These are phyloP conservation scores for Xylaria scruposa DNA, from an alignment of 495 filamentous ascomycete genomes.

Conservation along the genomic window DNA sequence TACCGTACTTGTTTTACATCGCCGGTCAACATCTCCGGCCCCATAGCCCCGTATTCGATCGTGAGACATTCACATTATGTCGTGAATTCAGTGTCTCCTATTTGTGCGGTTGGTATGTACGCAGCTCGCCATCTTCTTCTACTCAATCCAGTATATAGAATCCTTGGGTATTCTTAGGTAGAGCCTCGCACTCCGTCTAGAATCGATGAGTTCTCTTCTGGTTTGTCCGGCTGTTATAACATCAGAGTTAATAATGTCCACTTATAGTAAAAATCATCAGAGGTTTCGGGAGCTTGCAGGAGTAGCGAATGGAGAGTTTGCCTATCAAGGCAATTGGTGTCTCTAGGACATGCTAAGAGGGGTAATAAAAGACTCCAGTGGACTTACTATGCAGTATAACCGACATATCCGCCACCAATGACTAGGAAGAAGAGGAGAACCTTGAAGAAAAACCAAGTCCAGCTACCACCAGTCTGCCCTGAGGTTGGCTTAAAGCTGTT, in stretches of 20 bases:
- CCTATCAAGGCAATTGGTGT: too few relatives aligned
- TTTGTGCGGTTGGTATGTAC: conserved; percentile 25
- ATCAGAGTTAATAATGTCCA: too few relatives aligned
- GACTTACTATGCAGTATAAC: conserved; percentile 72
- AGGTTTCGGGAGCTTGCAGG: too few relatives aligned
- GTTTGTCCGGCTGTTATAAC: conserved; percentile 53
- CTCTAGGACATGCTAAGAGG: too few relatives aligned
- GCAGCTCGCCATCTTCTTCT: conserved; percentile 17
- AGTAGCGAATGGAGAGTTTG: too few relatives aligned
- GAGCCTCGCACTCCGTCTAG: conserved; percentile 44
- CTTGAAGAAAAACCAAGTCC: conserved; percentile 94
- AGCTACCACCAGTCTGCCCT: conserved; percentile 66
- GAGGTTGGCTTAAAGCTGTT: conserved; percentile 42
- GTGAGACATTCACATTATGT: conserved; percentile 7
- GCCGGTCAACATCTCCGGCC: conserved; percentile 17
- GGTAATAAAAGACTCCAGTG: too few relatives aligned
- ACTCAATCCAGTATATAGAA: conserved; percentile 13
- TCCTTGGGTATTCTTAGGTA: background rate
- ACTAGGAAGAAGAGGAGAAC: conserved; percentile 74
- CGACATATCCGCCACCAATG: conserved; percentile 76
- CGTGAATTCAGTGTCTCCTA: conserved; percentile 7
- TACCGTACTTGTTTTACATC: conserved; percentile 27
- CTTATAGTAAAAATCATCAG: too few relatives aligned
- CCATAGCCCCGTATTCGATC: conserved; percentile 15
- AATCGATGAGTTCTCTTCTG: conserved; percentile 80